phyloP scores from a whole-genome alignment of 805 yeast genomes.

The Blastobotrys chiropterorum region DNA sequence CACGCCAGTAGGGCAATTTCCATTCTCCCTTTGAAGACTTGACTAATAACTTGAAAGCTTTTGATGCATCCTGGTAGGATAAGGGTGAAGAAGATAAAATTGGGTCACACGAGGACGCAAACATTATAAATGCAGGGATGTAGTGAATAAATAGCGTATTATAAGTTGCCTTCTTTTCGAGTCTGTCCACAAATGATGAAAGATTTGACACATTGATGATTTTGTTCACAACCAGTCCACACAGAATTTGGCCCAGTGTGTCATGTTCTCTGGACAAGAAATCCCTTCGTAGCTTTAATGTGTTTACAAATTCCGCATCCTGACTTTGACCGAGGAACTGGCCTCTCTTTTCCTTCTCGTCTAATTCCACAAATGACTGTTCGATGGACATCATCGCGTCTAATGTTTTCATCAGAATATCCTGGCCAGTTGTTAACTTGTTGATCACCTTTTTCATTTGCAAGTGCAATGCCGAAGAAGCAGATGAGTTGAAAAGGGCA shows the following conservation, averaged over 20 bases:
- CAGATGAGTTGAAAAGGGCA: slow-evolving; percentile 8
- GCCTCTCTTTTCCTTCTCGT: slow-evolving; percentile 43
- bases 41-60: slow-evolving; percentile 4
- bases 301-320: slow-evolving; percentile 41
- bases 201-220: slow-evolving; percentile 33
- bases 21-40: slow-evolving; percentile 14
- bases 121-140: slow-evolving; percentile 20
- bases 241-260: slow-evolving; percentile 57
- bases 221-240: slow-evolving; percentile 42
- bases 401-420: slow-evolving; percentile 40
- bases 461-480: slow-evolving; percentile 4
- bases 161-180: slow-evolving; percentile 46
- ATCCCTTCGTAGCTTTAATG: slow-evolving; percentile 52
- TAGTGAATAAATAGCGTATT: slow-evolving; percentile 60
- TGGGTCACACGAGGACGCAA: slow-evolving; percentile 14
- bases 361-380: slow-evolving; percentile 45
- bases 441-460: slow-evolving; percentile 6
- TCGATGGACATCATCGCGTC: slow-evolving; percentile 56
- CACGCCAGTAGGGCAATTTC: slow-evolving; percentile 25
- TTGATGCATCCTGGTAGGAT: slow-evolving; percentile 13
- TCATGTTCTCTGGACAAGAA: slow-evolving; percentile 66
- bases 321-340: slow-evolving; percentile 44
- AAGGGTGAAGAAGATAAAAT: slow-evolving; percentile 5
- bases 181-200: slow-evolving; percentile 38
- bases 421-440: slow-evolving; percentile 5